Evolutionary conservation across 441 rosid genomes (phyloP), one percentile per base, ranked within the genome.

Genomic region (Adansonia gregorii): DNA sequence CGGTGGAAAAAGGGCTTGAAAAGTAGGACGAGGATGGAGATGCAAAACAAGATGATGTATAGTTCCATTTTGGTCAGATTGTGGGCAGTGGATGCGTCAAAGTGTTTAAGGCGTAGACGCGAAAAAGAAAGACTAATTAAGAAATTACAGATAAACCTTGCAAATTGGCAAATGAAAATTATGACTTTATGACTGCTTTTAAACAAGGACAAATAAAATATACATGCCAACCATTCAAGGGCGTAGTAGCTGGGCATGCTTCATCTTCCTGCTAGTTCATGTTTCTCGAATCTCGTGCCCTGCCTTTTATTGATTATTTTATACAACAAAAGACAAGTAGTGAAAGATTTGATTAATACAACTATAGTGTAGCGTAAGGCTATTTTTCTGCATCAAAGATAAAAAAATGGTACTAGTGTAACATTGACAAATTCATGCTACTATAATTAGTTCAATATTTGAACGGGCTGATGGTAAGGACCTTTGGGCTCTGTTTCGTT

Each of bases 11-110:
- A 20, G 19, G 72, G 55, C 56, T 67, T 46, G 19, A 46, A 67
- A 7, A 61, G 58, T 14, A 60, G 68, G 78, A 75, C 27, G 63
- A 76, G 31, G 73, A 65, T 15, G 14, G 63, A 11, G 60, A 76
- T 19, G 73, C 63, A 51, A 41, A 66, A 31, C 43, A 76, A 35
- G 41, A 76, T 4, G 20, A 52, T 17, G 63, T 52, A 76, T 20
- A 75, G 12, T 19, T 61, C 68, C 69, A 75, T 63, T 46, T 63
- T 9, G 22, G n/a, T 46, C 12, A 67, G 72, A 19, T 20, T 58
- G 17, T 1, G 10, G 67, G 10, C 31, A 15, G 46, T 6, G 66
- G 8, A 45, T 65, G 49, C 39, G 20, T 56, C 24, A 35, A 8
- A 8, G 61, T 19, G 61, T 8, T 8, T 0, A 5, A 22, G 35